phyloP scores from a whole-genome alignment of 768 basidiomycete genomes.

The Amanita pallidorosea region DNA sequence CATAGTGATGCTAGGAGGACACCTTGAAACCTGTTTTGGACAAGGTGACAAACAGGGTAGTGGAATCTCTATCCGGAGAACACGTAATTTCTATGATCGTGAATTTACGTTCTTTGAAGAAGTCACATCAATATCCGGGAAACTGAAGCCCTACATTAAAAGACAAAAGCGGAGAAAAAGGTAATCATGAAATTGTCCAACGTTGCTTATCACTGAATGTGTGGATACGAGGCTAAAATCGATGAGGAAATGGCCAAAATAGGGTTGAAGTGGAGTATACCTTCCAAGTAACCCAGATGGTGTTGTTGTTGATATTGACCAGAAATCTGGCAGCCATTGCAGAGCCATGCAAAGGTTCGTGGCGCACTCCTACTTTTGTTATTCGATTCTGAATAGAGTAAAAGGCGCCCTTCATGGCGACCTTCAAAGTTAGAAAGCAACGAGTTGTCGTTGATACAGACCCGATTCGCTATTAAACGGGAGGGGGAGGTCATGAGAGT shows the following conservation, averaged over 20 bases:
- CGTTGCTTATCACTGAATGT: conserved; percentile 3
- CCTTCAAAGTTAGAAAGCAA: conserved; percentile 95
- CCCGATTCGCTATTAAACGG: conserved; percentile 61
- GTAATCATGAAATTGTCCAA: conserved; percentile 20
- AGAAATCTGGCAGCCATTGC: conserved; percentile 89
- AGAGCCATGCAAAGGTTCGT: conserved; percentile 93
- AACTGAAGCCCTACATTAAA: conserved; percentile 93
- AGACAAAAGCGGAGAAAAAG: conserved; percentile 94
- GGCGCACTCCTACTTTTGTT: background rate
- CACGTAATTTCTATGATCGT: conserved; percentile 81
- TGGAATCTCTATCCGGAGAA: conserved; percentile 78
- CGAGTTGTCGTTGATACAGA: conserved; percentile 54
- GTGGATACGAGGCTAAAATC: conserved; percentile 70
- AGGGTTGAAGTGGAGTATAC: conserved; percentile 87
- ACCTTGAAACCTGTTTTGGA: conserved; percentile 96
- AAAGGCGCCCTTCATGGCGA: conserved; percentile 99
- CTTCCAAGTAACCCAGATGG: conserved; percentile 97
- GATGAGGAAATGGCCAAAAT: conserved; percentile 99
- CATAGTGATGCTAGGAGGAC: conserved; percentile 54
- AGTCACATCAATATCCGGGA: conserved; percentile 97
- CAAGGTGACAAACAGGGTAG: conserved; percentile 68
- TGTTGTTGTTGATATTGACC: conserved; percentile 92
- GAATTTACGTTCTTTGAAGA: conserved; percentile 95
- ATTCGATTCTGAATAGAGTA: conserved; percentile 3
- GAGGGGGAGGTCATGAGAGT: conserved; percentile 42